Percentiles rank a stretch among this genome's conserved stretches.
Conservation (phyloP, 2,329 filamentous ascomycete genomes). For the Cyphellophora attinorum region DNA sequence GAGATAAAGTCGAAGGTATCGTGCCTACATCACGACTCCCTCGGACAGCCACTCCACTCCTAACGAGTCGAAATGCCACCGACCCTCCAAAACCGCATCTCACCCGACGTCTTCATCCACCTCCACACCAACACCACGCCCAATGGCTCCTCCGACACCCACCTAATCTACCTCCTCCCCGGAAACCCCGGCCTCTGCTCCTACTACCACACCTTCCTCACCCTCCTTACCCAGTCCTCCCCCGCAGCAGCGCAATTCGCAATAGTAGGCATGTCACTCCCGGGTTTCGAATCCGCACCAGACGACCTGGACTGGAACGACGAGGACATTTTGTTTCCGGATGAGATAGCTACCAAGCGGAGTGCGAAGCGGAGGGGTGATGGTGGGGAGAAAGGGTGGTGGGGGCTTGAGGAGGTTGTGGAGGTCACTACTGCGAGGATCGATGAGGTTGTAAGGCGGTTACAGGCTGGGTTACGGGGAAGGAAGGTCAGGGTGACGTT, state of each 20-base stretch:
- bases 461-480: slow-evolving; percentile 11
- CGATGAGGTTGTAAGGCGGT: slow-evolving; percentile 24
- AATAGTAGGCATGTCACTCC: slow-evolving; percentile 13
- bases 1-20: no score
- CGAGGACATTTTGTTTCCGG: slow-evolving; percentile 6
- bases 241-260: slow-evolving; percentile 2
- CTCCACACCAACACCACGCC: slow-evolving; percentile 3
- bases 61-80: no score
- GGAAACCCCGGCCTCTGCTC: slow-evolving; percentile 42
- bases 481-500: slow-evolving; percentile 40
- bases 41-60: neutral
- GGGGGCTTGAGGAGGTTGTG: slow-evolving; percentile 34
- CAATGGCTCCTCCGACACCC: neutral
- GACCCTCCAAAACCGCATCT: slow-evolving; percentile 4
- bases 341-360: neutral
- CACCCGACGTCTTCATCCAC: slow-evolving; percentile 11
- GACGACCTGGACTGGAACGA: slow-evolving; percentile 1
- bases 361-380: neutral
- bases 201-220: slow-evolving; percentile 37
- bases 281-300: slow-evolving; percentile 13
- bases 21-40: neutral
- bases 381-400: neutral
- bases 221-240: neutral
- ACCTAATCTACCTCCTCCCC: slow-evolving; percentile 34
- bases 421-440: slow-evolving; percentile 35